A percentile compares a stretch with the other conserved stretches of the same genome.
phyloP scores from a whole-genome alignment of 163 green algal genomes.

The Chlamydomonas reinhardtii region DNA sequence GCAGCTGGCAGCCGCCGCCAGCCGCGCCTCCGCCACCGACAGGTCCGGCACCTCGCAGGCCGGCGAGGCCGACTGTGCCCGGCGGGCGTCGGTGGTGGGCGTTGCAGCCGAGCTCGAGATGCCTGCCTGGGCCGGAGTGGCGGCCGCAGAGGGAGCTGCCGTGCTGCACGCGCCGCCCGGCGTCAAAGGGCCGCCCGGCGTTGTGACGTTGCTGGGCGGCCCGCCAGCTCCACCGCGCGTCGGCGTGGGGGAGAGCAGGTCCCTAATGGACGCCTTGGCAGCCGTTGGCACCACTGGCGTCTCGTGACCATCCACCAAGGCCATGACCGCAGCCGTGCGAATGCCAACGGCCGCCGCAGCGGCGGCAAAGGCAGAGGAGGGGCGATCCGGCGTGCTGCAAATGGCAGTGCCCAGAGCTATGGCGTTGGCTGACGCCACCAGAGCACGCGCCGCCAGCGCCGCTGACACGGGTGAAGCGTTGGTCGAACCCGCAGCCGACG shows the following conservation, averaged over 20 bases:
- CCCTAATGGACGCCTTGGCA: background rate
- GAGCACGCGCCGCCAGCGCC: background rate
- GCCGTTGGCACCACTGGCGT: background rate
- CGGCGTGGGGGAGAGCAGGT: background rate
- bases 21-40: background rate
- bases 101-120: background rate
- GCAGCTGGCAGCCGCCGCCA: background rate
- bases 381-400: background rate
- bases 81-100: background rate
- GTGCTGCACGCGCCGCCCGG: background rate
- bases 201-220: conserved; percentile 25
- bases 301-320: background rate
- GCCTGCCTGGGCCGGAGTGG: background rate
- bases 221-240: background rate
- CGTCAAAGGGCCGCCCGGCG: conserved; percentile 4
- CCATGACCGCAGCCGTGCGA: background rate
- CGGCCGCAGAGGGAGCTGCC: background rate
- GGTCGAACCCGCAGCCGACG: background rate
- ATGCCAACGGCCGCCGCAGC: background rate
- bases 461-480: background rate
- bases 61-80: background rate
- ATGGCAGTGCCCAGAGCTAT: background rate
- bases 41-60: background rate
- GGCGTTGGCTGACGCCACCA: background rate
- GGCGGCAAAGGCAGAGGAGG: background rate